phyloP scores from a whole-genome alignment of 768 basidiomycete species.

The Crucibulum laeve region DNA sequence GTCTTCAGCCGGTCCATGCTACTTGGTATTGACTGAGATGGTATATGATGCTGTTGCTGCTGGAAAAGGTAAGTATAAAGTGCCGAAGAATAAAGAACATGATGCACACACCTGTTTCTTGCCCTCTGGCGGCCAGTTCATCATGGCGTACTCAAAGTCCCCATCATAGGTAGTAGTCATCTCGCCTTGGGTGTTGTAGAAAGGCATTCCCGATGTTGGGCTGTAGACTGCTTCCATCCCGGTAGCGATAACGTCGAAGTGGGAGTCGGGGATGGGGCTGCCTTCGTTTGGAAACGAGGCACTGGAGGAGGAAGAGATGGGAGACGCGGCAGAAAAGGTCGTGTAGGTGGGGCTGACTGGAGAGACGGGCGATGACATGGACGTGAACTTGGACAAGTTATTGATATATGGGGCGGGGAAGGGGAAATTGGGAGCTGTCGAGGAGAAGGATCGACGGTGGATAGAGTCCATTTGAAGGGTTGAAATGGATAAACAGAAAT shows the following conservation, averaged over 20 bases:
- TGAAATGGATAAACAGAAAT: not conserved
- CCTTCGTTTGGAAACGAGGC: conserved; percentile 24
- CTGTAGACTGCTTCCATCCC: conserved; percentile 9
- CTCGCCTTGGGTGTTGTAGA: conserved; percentile 12
- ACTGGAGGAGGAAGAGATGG: conserved; percentile 33
- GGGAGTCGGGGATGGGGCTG: conserved; percentile 33
- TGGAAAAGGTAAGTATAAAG: conserved; percentile 13
- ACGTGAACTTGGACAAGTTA: not conserved
- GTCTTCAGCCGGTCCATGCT: not conserved
- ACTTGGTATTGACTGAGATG: not conserved
- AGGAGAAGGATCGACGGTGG: conserved; percentile 8
- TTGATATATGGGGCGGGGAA: conserved; percentile 3
- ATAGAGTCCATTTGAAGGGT: conserved; percentile 6
- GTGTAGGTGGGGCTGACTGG: conserved; percentile 25
- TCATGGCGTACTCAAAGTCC: conserved; percentile 13
- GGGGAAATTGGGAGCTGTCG: conserved; percentile 6
- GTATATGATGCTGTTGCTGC: conserved; percentile 9
- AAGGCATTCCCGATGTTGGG: conserved; percentile 12
- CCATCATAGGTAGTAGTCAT: conserved; percentile 8
- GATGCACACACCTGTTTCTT: conserved; percentile 12
- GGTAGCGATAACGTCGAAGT: conserved; percentile 21
- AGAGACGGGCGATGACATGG: conserved; percentile 23
- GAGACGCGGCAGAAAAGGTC: conserved; percentile 30
- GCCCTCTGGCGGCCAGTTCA: conserved; percentile 12
- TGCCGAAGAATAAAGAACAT: conserved; percentile 10